Conservation (phyloP, 1,284 basidiomycete species). For the Fereydounia khargensis region DNA sequence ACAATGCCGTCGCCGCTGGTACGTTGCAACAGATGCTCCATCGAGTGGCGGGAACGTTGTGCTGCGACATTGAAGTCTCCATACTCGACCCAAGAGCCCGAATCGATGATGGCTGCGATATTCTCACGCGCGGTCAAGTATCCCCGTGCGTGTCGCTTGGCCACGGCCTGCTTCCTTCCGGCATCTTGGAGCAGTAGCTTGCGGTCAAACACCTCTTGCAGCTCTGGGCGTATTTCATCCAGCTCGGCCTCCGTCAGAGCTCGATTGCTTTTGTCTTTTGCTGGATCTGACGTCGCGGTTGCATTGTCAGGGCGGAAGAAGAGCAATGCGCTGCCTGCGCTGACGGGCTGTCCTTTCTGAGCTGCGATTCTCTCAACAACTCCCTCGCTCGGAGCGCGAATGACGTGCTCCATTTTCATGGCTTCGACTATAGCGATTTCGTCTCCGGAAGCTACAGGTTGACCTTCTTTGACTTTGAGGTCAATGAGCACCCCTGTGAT, state of each 20-base stretch:
- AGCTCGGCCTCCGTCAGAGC: constrained; percentile 8
- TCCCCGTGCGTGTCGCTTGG: constrained; percentile 25
- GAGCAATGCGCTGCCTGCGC: constrained; percentile 10
- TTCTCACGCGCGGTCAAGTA: constrained; percentile 35
- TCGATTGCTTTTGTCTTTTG: too few relatives aligned
- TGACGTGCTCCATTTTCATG: constrained; percentile 68
- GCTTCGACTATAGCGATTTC: constrained; percentile 67
- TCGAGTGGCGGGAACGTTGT: constrained; percentile 6
- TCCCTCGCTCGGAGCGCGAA: constrained; percentile 6
- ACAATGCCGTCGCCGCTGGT: constrained; percentile 38
- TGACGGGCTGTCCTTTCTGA: constrained; percentile 15
- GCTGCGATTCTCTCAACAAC: constrained; percentile 4
- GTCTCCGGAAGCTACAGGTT: constrained; percentile 62
- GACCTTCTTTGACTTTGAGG: constrained; percentile 12
- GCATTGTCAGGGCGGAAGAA: constrained; percentile 2
- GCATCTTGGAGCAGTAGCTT: constrained; percentile 6
- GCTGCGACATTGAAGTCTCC: constrained; percentile 32
- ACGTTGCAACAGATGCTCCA: constrained; percentile 7
- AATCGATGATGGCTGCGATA: constrained; percentile 20
- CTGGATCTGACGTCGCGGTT: neutral
- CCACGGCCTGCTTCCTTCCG: constrained; percentile 7
- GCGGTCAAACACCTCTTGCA: constrained; percentile 8
- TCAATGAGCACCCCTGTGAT: constrained; percentile 15
- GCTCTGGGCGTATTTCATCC: constrained; percentile 13
- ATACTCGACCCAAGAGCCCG: constrained; percentile 27